These are phyloP conservation scores for Nannochloris sp. DNA, from an alignment of 139 green algal genomes.

Conservation along the genomic window DNA sequence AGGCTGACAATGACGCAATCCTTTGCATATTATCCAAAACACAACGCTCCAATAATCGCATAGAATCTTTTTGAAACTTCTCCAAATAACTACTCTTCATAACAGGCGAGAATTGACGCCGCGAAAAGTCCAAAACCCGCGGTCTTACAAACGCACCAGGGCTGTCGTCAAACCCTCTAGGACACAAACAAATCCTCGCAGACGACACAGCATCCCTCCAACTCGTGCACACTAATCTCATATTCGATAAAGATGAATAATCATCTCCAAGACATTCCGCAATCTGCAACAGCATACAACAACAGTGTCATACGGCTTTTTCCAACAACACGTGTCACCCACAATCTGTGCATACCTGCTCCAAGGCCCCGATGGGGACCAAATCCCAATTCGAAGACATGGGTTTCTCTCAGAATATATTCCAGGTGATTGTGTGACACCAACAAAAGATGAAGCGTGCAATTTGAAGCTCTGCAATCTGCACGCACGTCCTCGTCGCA, in stretches of 20 bases:
- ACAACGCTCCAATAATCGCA: no score
- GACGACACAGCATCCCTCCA: background rate
- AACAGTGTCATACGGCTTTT: no score
- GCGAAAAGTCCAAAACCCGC: background rate
- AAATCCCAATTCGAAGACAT: slow-evolving; percentile 4
- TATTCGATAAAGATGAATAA: background rate
- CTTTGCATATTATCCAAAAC: background rate
- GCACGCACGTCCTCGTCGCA: no score
- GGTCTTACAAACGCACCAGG: background rate
- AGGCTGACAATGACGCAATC: background rate
- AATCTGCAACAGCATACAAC: background rate
- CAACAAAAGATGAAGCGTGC: no score
- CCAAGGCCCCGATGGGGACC: background rate
- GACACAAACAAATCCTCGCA: background rate
- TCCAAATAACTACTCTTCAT: background rate
- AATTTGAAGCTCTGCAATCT: no score
- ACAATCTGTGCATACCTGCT: background rate
- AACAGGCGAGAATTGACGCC: background rate
- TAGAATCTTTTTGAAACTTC: no score
- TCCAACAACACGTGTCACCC: no score
- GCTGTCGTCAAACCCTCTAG: background rate
- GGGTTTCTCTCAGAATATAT: background rate
- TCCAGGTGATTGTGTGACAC: no score
- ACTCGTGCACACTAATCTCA: background rate
- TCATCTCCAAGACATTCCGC: background rate